Conservation (phyloP, 1,139 yeast genomes). For the Suhomyces guaymorum region DNA sequence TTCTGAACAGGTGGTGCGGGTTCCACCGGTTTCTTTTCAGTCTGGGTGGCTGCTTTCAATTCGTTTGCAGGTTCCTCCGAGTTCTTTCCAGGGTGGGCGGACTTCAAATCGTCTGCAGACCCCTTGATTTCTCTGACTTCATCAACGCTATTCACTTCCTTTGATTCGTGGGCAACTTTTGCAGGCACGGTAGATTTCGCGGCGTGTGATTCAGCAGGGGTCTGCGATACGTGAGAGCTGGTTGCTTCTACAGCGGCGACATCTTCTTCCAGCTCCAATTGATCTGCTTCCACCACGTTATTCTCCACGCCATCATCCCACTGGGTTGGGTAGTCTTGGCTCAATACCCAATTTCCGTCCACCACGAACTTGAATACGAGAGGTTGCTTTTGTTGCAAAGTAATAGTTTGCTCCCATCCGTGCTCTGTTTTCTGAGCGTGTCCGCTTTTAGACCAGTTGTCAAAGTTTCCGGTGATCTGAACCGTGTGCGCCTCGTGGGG, state of each 20-base stretch:
- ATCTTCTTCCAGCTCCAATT: too few species aligned
- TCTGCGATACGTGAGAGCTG: neutral
- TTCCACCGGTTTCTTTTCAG: too few species aligned
- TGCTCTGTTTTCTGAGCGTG: slow-evolving; percentile 18
- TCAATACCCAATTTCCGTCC: slow-evolving; percentile 40
- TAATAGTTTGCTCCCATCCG: slow-evolving; percentile 21
- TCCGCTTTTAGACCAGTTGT: slow-evolving; percentile 35
- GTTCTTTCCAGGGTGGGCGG: too few species aligned
- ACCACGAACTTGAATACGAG: slow-evolving; percentile 38
- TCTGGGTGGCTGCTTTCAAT: too few species aligned
- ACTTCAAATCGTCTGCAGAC: too few species aligned
- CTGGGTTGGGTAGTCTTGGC: slow-evolving; percentile 26
- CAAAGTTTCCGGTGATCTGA: slow-evolving; percentile 46
- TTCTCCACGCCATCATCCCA: slow-evolving; percentile 42
- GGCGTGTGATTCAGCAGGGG: too few species aligned
- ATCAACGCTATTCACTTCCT: too few species aligned
- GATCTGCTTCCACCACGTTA: slow-evolving; percentile 34
- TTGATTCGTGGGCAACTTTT: too few species aligned
- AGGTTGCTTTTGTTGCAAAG: slow-evolving; percentile 17
- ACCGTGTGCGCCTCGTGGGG: slow-evolving; percentile 16
- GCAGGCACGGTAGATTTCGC: too few species aligned
- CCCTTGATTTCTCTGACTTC: too few species aligned
- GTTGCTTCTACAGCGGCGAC: neutral
- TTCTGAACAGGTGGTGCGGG: too few species aligned
- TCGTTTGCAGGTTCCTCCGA: too few species aligned